Percentiles rank a stretch among this genome's conserved stretches.
Conservation (phyloP, 1,284 basidiomycete species). For the Microbotryum saponariae region DNA sequence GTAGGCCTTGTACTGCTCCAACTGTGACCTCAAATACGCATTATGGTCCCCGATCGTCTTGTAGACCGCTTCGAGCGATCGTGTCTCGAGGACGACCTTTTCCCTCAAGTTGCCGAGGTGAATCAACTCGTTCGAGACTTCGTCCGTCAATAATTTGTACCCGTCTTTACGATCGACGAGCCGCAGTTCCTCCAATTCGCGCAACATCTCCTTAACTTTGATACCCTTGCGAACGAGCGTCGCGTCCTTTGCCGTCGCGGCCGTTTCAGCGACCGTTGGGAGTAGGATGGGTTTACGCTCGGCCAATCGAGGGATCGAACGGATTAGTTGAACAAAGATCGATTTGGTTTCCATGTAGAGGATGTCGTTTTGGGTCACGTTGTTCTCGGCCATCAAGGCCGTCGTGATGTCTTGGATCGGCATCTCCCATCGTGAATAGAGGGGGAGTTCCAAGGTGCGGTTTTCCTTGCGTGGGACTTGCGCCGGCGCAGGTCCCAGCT, state of each 20-base stretch:
- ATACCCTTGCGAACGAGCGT: conserved; percentile 90
- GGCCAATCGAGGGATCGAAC: conserved; percentile 76
- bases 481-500: conserved; percentile 81
- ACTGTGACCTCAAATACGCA: conserved; percentile 87
- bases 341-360: conserved; percentile 99
- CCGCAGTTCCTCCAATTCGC: conserved; percentile 86
- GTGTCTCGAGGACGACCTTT: conserved; percentile 87
- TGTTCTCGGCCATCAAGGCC: conserved; percentile 82
- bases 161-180: conserved; percentile 75
- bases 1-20: conserved; percentile 99
- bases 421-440: conserved; percentile 98
- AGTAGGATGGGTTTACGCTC: conserved; percentile 85
- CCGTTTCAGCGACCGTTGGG: conserved; percentile 79
- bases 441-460: conserved; percentile 77
- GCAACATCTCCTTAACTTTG: conserved; percentile 98
- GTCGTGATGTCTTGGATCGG: conserved; percentile 95
- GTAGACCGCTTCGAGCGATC: conserved; percentile 89
- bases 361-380: conserved; percentile 95
- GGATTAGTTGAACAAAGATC: conserved; percentile 94
- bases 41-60: conserved; percentile 99
- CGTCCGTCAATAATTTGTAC: conserved; percentile 92
- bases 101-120: conserved; percentile 94
- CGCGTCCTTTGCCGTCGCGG: conserved; percentile 94
- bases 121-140: conserved; percentile 86
- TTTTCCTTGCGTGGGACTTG: conserved; percentile 98